Conservation (phyloP, 306 rosid species). For the Pterocarpus macrocarpus region DNA sequence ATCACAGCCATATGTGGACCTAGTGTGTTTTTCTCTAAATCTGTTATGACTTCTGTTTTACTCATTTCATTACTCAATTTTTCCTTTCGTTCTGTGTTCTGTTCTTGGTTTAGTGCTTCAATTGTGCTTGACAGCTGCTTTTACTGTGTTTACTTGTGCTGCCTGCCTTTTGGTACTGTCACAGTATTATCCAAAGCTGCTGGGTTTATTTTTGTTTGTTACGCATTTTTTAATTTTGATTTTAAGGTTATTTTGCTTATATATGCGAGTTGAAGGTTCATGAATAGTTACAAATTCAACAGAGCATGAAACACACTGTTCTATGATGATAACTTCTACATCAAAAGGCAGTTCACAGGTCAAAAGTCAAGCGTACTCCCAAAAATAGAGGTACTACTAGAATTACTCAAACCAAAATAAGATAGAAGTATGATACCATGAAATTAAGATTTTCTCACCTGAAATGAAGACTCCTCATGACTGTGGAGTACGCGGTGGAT, state of each 20-base stretch:
- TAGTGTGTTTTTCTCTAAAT: background rate
- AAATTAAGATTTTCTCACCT: slow-evolving; percentile 60
- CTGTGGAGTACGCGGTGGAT: slow-evolving; percentile 65
- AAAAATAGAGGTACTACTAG: background rate
- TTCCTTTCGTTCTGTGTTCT: background rate
- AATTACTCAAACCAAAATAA: background rate
- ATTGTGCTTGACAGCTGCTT: background rate
- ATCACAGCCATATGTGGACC: background rate
- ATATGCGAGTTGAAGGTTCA: background rate
- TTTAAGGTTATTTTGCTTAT: background rate
- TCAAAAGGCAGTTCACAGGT: background rate
- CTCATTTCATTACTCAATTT: background rate
- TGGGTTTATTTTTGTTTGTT: background rate
- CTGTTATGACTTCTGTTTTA: background rate
- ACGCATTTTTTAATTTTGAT: background rate
- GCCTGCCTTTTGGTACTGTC: too few species aligned
- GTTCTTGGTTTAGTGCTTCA: background rate
- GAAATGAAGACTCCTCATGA: slow-evolving; percentile 85
- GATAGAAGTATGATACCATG: slow-evolving; percentile 1
- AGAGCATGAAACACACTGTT: background rate
- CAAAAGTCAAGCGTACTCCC: background rate
- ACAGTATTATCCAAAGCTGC: background rate
- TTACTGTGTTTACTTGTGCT: too few species aligned
- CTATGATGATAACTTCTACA: background rate
- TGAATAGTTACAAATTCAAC: background rate